Evolutionary conservation across 2,329 filamentous ascomycete species (phyloP).

Genomic region (Microdochium paspali): DNA sequence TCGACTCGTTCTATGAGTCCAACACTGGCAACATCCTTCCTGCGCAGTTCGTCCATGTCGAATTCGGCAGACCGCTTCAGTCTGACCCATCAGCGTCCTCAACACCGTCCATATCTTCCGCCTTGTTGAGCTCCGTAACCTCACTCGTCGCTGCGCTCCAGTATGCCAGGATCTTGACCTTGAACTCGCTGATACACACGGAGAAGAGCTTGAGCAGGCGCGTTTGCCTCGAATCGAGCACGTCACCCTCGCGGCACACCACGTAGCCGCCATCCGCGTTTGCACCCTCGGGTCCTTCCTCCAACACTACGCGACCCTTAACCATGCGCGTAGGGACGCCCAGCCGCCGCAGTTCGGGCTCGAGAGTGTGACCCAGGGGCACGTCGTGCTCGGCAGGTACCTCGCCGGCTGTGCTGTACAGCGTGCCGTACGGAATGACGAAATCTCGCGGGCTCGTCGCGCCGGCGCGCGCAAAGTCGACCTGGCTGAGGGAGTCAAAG

Average conservation of each 20-base stretch:
- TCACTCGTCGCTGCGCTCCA: constrained; percentile 51
- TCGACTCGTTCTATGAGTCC: not conserved
- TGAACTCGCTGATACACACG: constrained; percentile 84
- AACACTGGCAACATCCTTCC: not conserved
- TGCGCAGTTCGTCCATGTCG: not conserved
- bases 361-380: constrained; percentile 76
- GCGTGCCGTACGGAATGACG: constrained; percentile 70
- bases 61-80: constrained; percentile 1
- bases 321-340: constrained; percentile 84
- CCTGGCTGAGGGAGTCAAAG: constrained; percentile 62
- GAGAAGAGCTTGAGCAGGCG: constrained; percentile 90
- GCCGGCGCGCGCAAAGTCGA: constrained; percentile 88
- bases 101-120: constrained; percentile 12
- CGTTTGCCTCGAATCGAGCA: constrained; percentile 84
- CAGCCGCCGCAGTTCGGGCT: constrained; percentile 82
- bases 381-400: constrained; percentile 74
- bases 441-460: constrained; percentile 65
- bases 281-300: constrained; percentile 30
- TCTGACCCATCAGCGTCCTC: constrained; percentile 15
- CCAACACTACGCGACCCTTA: constrained; percentile 76
- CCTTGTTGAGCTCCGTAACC: constrained; percentile 45
- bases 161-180: constrained; percentile 67
- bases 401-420: constrained; percentile 75
- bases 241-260: constrained; percentile 78
- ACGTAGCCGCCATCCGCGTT: constrained; percentile 48